Base-by-base conservation (phyloP, 495 filamentous ascomycete species). In the Copromyces sp. region DNA sequence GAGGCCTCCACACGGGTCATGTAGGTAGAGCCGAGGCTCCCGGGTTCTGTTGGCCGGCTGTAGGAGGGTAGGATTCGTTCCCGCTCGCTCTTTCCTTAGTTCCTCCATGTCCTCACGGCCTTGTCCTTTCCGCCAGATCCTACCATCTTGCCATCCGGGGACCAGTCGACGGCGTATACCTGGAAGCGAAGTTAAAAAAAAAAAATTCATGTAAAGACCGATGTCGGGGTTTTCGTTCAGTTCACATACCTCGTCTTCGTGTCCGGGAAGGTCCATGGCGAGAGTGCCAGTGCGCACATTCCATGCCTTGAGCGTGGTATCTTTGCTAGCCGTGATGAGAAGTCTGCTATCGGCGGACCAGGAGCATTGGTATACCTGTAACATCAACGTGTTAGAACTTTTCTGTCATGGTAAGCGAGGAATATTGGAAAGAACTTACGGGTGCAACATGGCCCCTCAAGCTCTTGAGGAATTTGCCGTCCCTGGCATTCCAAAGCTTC, bases 241-340 rank as follows among this genome's bases (percentile, higher is more conserved):
- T 69, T 68, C 38, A 97, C 93, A 97, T 11, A 98, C 95, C 82
- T 98, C 94, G 76, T 97, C 96, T 78, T 93, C 87, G 81, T 99
- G 96, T 5, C 95, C 96, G 0, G 94, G 94, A 37, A 99, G 86
- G 86, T 99, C 94, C 69, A 81, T 90, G 73, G 88, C 87, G 71
- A 98, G 81, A 78, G 95, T 97, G 14, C 92, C 93, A 1, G 89
- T 94, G 68, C 90, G 86, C 69, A 95, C 90, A 79, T 96, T 93
- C 94, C 95, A 98, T 5, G 95, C 90, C 80, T 99, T 99, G 39
- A 98, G 81, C 1, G 96, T 99, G 8, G 93, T 96, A 77, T 99
- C 96, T 82, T 96, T 97, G 76, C 89, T 92, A 4, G 87, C 90
- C 38, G 92, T 97, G 1, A 96, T 94, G 9, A 98, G 83, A 35